A percentile compares a stretch with the other conserved stretches of the same genome.
Conservation (phyloP, 148 eudicot species). For the Suaeda aralocaspica region DNA sequence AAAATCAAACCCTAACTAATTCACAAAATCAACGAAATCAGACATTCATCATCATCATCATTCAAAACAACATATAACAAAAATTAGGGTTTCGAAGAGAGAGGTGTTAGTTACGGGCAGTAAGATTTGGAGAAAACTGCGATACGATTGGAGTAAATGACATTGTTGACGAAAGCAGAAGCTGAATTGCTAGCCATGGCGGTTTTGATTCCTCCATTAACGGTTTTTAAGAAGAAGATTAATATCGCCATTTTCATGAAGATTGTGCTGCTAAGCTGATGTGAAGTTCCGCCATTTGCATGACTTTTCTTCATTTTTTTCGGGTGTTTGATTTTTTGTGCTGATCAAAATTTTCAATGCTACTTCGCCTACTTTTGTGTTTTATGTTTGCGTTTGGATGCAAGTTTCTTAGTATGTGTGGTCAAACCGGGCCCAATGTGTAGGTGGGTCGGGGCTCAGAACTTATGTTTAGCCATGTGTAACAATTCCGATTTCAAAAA, state of each 20-base stretch:
- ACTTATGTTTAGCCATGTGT: too few species aligned
- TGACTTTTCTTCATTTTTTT: neutral
- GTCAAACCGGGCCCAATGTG: too few species aligned
- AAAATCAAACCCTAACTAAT: too few species aligned
- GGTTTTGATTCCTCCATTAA: conserved; percentile 14
- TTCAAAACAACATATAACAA: neutral
- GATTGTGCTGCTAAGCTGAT: conserved; percentile 2
- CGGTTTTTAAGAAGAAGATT: conserved; percentile 12
- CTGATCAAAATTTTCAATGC: too few species aligned
- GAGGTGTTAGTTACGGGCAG: conserved; percentile 57
- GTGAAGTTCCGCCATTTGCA: neutral
- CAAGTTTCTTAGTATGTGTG: too few species aligned
- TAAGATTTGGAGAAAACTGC: conserved; percentile 95
- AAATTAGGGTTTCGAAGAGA: neutral
- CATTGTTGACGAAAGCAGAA: conserved; percentile 81
- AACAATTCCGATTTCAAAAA: too few species aligned
- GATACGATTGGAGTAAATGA: conserved; percentile 78
- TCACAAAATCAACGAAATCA: neutral
- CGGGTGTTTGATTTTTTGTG: neutral
- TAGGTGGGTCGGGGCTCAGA: too few species aligned
- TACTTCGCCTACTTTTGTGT: too few species aligned
- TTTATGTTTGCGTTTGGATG: too few species aligned
- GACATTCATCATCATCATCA: neutral
- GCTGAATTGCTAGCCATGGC: conserved; percentile 61
- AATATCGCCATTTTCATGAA: conserved; percentile 24